Evolutionary conservation across 1,284 basidiomycete species (phyloP), one percentile per base, ranked within the genome.

Genomic region (Tylopilus orsonianus): DNA sequence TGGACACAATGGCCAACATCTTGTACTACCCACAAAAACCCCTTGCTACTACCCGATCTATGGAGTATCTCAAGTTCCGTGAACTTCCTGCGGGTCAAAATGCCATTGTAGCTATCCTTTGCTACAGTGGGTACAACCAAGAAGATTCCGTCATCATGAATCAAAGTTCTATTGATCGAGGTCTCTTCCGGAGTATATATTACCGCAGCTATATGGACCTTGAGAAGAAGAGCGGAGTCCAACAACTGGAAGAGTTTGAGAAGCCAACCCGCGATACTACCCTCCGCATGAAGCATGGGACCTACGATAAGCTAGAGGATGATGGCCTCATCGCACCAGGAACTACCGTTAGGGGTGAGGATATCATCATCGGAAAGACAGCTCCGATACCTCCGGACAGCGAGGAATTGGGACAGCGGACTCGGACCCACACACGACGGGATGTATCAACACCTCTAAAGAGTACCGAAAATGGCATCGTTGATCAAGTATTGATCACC

Each of bases 91-190:
- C 96, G 12, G 97, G 96, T 16, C 94, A 97, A 71, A 99, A 99
- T 66, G 94, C 95, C 39, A 94, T 98, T 55, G 95, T 99, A 40
- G 96, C 97, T 4, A 99, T 99, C 66, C 77, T 99, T 44, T 98
- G 95, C 65, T 99, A 99, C 73, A 97, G 94, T 59, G 96, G 96
- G 27, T 99, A 99, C 74, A 99, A 99, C 71, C 97, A 99, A 72
- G 97, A 99, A 85, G 97, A 99, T 80, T 99, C 97, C 56, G 96
- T 99, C 70, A 99, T 99, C 71, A 97, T 99, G 96, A 99, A 99
- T 70, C 96, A 99, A 72, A 93, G 90, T 56, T 97, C 96, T 18
- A 93, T 99, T 62, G 96, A 99, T 66, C 90, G 97, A 49, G 96
- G 97, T 52, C 79, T 99, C 29, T 99, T 99, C 87, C 85, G 96